Evolutionary conservation across 306 rosid species (phyloP), one percentile per base, ranked within the genome.

Genomic region (Inga oerstediana): DNA sequence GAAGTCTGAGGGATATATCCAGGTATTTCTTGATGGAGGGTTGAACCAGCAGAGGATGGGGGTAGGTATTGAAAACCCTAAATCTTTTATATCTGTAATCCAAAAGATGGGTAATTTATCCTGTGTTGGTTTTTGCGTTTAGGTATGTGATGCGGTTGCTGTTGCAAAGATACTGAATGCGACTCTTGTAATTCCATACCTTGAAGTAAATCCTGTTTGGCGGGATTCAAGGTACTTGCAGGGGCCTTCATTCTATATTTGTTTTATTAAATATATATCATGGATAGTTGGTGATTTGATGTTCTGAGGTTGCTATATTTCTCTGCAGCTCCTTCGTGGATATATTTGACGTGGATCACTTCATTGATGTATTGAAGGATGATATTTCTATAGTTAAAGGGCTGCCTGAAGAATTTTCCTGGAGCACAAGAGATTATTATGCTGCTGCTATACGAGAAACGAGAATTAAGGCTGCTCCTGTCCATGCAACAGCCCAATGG

Each of bases 1-100:
- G 83, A 87, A 86, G 41, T 90, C 98, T 20, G 89, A 93, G 82
- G 99, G 98, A 80, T 96, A 87, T 82, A 84, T 96, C 82, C 98
- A 96, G 78, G 95, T 94, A 24, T 96, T 96, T 90, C 98, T 96
- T 51, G 98, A 96, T 88, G 99, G 99, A 75, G 99, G 99, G 54
- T 81, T 96, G 89, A 96, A 96, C 92, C 99, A 96, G 89, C 99
- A 96, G 89, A 92, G 98, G 82, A 96, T 96, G 99, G 99, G 99
- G 98, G 99, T 94, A 84, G 73, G 97, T 87, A 78, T 84, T 80
- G 65, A 6, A 77, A 44, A 12, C 44, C 35, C 51, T 32, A 3
- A 35, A 30, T 24, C 74, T 72, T 73, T 54, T 30, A 62, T 61
- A 64, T 62, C 22, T 46, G 34, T 45, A 32, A 41, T 82, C 79